These are phyloP conservation scores for Lolium perenne DNA, from an alignment of 176 grass and related monocot genomes.

Conservation along the genomic window DNA sequence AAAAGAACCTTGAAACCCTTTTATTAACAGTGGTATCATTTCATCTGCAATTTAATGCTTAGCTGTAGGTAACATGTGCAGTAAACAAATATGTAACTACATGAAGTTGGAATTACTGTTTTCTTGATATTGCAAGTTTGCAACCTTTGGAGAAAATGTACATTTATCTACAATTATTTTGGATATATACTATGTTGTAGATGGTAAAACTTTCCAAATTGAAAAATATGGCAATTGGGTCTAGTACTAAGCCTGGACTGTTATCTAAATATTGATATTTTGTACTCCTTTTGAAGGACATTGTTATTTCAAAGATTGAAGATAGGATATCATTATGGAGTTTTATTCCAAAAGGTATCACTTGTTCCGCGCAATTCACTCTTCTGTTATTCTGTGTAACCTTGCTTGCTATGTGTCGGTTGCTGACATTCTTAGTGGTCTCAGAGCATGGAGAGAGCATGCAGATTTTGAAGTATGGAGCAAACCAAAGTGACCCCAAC, in stretches of 20 bases:
- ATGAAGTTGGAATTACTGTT: constrained; percentile 25
- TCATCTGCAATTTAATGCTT: neutral
- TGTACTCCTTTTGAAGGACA: constrained; percentile 58
- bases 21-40: constrained; percentile 17
- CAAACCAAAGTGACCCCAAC: constrained; percentile 57
- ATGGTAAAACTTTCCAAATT: constrained; percentile 9
- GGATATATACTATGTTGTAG: neutral
- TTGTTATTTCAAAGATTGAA: constrained; percentile 67
- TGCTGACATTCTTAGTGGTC: constrained; percentile 36
- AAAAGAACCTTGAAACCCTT: neutral
- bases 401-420: neutral
- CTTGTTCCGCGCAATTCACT: neutral
- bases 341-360: constrained; percentile 87
- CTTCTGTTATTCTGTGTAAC: constrained; percentile 10
- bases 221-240: neutral
- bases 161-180: constrained; percentile 18
- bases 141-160: neutral
- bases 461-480: constrained; percentile 53
- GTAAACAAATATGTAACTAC: neutral
- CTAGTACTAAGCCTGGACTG: constrained; percentile 15
- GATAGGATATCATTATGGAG: constrained; percentile 89
- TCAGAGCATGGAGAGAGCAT: constrained; percentile 71
- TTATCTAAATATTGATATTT: constrained; percentile 39
- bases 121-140: constrained; percentile 25
- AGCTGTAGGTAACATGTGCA: constrained; percentile 4